Evolutionary conservation across 441 rosid species (phyloP).

Genomic region (Pelargonium citronellum): DNA sequence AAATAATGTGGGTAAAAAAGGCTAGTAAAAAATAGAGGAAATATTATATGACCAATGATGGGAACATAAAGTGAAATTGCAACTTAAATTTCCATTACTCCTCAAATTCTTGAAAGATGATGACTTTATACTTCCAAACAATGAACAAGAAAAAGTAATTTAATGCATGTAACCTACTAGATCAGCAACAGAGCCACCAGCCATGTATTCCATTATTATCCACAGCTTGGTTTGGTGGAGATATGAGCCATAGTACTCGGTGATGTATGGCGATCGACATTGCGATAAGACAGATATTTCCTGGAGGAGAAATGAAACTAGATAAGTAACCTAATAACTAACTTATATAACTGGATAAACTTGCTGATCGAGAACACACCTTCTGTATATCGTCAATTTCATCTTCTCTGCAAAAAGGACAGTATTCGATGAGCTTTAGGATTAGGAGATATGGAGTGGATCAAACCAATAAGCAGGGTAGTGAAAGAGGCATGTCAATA

Average conservation of each 20-base stretch:
- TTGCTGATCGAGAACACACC: conserved; percentile 37
- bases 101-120: neutral
- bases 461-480: neutral
- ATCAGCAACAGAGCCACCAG: conserved; percentile 99
- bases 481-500: neutral
- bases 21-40: neutral
- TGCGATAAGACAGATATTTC: conserved; percentile 97
- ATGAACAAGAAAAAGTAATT: conserved; percentile 20
- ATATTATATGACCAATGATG: neutral
- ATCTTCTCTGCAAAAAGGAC: conserved; percentile 61
- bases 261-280: conserved; percentile 90
- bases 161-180: conserved; percentile 62
- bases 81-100: neutral
- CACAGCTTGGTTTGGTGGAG: conserved; percentile 95
- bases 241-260: conserved; percentile 95
- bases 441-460: conserved; percentile 8
- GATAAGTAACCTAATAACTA: conserved; percentile 29
- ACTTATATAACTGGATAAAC: conserved; percentile 15
- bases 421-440: conserved; percentile 17
- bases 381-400: conserved; percentile 98
- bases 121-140: conserved; percentile 13
- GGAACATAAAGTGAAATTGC: neutral
- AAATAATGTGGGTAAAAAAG: neutral
- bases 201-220: conserved; percentile 99
- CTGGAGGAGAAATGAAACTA: conserved; percentile 38